Percentiles rank a stretch among this genome's conserved stretches.
Evolutionary conservation across 139 green algal genomes (phyloP).

Genomic region (Volvox africanus): DNA sequence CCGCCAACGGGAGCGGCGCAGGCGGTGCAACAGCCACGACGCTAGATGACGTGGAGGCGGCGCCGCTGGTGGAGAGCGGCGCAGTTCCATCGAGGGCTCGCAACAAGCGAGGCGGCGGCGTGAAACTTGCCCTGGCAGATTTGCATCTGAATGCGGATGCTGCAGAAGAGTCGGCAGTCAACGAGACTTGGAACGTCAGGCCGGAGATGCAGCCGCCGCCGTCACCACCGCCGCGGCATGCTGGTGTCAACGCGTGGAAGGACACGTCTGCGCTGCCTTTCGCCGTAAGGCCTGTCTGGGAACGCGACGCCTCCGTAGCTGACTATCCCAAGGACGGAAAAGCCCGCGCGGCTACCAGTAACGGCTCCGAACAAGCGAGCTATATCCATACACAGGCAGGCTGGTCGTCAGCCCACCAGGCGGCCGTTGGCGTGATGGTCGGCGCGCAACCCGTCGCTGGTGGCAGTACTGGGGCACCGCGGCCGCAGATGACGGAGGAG

Average conservation of each 20-base stretch:
- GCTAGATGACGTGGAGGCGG: conserved; percentile 12
- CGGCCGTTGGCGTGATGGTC: not conserved
- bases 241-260: not conserved
- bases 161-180: not conserved
- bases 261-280: not conserved
- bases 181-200: not conserved
- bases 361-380: too few species aligned
- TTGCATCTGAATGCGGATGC: not conserved
- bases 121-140: not conserved
- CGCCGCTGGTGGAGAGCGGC: conserved; percentile 12
- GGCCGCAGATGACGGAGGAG: conserved; percentile 24
- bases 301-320: not conserved
- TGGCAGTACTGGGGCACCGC: not conserved
- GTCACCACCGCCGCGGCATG: too few species aligned
- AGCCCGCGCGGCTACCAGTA: not conserved
- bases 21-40: not conserved
- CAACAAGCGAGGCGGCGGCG: not conserved
- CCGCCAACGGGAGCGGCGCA: not conserved
- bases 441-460: too few species aligned
- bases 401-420: not conserved
- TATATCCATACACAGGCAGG: not conserved
- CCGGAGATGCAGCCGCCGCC: not conserved
- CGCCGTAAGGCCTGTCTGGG: conserved; percentile 20
- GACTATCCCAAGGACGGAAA: not conserved
- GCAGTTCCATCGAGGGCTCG: not conserved